phyloP scores from a whole-genome alignment of 139 green algal genomes.

The Tetradesmus lagerheimii region DNA sequence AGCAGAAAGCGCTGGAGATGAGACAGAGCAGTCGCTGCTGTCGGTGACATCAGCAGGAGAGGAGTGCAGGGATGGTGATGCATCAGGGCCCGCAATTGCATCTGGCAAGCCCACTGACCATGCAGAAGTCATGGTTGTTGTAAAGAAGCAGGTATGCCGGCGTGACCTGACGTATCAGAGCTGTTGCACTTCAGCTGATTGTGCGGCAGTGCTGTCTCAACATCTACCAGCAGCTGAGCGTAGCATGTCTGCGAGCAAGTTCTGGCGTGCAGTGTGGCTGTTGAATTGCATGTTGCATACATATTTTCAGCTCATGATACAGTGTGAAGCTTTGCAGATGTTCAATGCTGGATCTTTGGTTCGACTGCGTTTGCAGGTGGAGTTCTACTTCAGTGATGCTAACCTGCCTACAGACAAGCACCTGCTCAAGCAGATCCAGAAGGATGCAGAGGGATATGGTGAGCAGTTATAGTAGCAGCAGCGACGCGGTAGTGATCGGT shows the following conservation, averaged over 20 bases:
- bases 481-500: too few relatives aligned
- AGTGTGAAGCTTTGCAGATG: not conserved
- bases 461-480: conserved; percentile 23
- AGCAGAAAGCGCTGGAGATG: conserved; percentile 2
- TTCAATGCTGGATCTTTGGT: not conserved
- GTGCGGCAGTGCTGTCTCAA: not conserved
- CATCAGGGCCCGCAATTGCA: not conserved
- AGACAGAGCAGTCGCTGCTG: conserved; percentile 16
- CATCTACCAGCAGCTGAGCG: not conserved
- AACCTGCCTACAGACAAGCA: conserved; percentile 85
- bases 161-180: not conserved
- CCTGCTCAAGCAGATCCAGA: conserved; percentile 73
- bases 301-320: not conserved
- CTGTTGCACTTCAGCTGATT: not conserved
- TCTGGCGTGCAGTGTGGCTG: not conserved
- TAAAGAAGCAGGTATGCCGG: conserved; percentile 44
- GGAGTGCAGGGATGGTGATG: conserved; percentile 1
- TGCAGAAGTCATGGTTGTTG: conserved; percentile 1
- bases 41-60: not conserved
- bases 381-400: conserved; percentile 86
- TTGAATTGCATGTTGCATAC: not conserved
- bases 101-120: conserved; percentile 13
- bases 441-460: conserved; percentile 76
- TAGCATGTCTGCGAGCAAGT: not conserved
- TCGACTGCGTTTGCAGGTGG: conserved; percentile 62